Percentiles rank a stretch among this genome's conserved stretches.
Evolutionary conservation across 2,329 filamentous ascomycete genomes (phyloP).

Genomic region (Diplodia intermedia): DNA sequence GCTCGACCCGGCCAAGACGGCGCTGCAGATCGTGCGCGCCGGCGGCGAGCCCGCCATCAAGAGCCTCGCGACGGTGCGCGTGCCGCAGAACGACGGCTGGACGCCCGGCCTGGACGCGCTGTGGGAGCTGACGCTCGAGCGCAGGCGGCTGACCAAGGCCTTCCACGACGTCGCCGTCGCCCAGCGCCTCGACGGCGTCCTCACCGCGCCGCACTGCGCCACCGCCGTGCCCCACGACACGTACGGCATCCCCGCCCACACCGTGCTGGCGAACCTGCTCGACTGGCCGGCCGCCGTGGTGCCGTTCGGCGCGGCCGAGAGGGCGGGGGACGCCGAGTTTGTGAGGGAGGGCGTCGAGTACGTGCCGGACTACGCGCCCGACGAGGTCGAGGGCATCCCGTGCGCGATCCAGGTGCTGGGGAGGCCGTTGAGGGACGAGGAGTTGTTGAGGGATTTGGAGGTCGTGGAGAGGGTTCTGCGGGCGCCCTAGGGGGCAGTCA

Average conservation of each 20-base stretch:
- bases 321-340: slow-evolving; percentile 50
- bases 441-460: slow-evolving; percentile 48
- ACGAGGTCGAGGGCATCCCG: slow-evolving; percentile 42
- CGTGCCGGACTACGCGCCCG: slow-evolving; percentile 46
- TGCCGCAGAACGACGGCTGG: slow-evolving; percentile 44
- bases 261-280: slow-evolving; percentile 59
- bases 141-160: slow-evolving; percentile 44
- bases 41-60: slow-evolving; percentile 55
- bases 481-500: not conserved
- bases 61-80: slow-evolving; percentile 47
- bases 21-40: slow-evolving; percentile 43
- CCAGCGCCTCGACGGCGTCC: slow-evolving; percentile 57
- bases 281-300: slow-evolving; percentile 63
- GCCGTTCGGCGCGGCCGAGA: slow-evolving; percentile 53
- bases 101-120: slow-evolving; percentile 49
- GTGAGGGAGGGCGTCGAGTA: slow-evolving; percentile 41
- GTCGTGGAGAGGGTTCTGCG: slow-evolving; percentile 40
- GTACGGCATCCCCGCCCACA: slow-evolving; percentile 50
- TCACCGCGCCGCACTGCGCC: slow-evolving; percentile 58
- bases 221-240: slow-evolving; percentile 52
- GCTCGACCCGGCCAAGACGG: slow-evolving; percentile 48
- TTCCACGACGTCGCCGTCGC: slow-evolving; percentile 55
- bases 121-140: slow-evolving; percentile 52
- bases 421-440: slow-evolving; percentile 57
- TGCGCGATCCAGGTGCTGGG: slow-evolving; percentile 57